phyloP scores from a whole-genome alignment of 305 asterid species.

The Ilex paraguariensis region DNA sequence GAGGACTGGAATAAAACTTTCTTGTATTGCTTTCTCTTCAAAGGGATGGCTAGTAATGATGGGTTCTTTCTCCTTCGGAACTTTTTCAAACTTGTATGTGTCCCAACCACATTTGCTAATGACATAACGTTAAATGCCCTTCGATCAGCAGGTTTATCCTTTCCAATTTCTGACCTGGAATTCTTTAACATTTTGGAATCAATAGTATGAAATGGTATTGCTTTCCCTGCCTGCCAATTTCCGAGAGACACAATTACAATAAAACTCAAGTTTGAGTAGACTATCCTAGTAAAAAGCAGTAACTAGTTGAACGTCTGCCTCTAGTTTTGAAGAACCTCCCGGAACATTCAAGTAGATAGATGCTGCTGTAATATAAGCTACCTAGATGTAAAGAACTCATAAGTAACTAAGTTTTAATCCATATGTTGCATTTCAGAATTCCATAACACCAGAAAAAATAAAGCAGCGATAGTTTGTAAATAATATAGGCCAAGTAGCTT shows the following conservation, averaged over 20 bases:
- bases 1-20: constrained; percentile 26
- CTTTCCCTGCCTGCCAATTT: constrained; percentile 39
- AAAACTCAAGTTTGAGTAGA: background rate
- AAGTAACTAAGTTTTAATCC: background rate
- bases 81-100: constrained; percentile 17
- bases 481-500: background rate
- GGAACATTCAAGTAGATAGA: background rate
- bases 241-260: constrained; percentile 10
- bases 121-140: constrained; percentile 25
- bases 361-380: background rate
- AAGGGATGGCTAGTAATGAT: constrained; percentile 26
- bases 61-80: constrained; percentile 28
- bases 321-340: background rate
- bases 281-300: background rate
- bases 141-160: constrained; percentile 27
- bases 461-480: background rate
- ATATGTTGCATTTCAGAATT: background rate
- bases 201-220: constrained; percentile 29
- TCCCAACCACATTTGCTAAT: constrained; percentile 10
- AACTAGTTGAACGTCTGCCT: background rate
- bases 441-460: background rate
- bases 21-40: constrained; percentile 38
- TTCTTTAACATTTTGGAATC: constrained; percentile 32
- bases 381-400: background rate
- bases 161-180: constrained; percentile 26